Evolutionary conservation across 768 basidiomycete genomes (phyloP).

Genomic region (Postia placenta): DNA sequence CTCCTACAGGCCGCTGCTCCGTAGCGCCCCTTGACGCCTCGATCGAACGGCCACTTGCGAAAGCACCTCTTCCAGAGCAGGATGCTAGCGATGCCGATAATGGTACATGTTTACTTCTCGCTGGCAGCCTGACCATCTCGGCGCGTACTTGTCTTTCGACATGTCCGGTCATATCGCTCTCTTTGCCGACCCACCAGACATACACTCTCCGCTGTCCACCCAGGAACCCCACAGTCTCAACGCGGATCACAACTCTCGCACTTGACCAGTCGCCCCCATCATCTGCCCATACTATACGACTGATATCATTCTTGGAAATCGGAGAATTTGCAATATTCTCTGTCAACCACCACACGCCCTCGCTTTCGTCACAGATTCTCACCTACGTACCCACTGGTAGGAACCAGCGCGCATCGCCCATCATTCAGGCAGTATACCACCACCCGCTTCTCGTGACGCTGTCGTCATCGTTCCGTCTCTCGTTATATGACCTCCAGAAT

Average conservation of each 20-base stretch:
- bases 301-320: constrained; percentile 59
- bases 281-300: constrained; percentile 31
- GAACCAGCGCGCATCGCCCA: constrained; percentile 35
- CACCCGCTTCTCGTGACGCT: constrained; percentile 74
- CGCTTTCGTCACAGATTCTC: constrained; percentile 33
- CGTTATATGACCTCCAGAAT: constrained; percentile 63
- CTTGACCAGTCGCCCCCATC: constrained; percentile 68
- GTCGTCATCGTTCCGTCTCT: constrained; percentile 59
- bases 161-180: constrained; percentile 33
- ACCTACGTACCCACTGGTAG: constrained; percentile 41
- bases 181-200: constrained; percentile 25
- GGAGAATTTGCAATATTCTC: constrained; percentile 62
- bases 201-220: constrained; percentile 43
- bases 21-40: constrained; percentile 23
- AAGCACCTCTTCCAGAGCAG: neutral
- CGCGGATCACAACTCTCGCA: constrained; percentile 56
- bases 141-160: constrained; percentile 37
- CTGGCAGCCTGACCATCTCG: constrained; percentile 53
- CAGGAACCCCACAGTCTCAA: constrained; percentile 21
- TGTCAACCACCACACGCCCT: constrained; percentile 40
- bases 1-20: constrained; percentile 53
- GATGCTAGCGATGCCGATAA: neutral
- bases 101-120: constrained; percentile 44
- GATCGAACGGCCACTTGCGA: neutral
- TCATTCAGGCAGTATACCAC: constrained; percentile 67